These are phyloP conservation scores for Baorangia bicolor DNA, from an alignment of 768 basidiomycete genomes.

Conservation along the genomic window DNA sequence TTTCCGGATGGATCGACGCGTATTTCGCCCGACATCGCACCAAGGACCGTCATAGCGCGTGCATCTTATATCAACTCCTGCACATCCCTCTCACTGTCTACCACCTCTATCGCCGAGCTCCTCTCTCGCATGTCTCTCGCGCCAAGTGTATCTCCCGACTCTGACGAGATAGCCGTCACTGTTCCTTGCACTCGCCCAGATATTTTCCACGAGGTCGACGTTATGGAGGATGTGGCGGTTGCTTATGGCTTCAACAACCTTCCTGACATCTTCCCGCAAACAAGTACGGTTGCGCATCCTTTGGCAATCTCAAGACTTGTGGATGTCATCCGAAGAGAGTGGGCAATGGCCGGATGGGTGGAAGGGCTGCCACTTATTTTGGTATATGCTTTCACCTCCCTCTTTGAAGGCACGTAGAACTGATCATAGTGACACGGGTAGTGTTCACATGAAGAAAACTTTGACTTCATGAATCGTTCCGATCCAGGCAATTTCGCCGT, in stretches of 20 bases:
- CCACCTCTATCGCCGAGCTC: conserved; percentile 65
- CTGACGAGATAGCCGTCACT: conserved; percentile 70
- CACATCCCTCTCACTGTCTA: conserved; percentile 75
- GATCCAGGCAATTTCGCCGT: conserved; percentile 84
- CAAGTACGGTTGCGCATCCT: conserved; percentile 93
- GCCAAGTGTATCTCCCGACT: conserved; percentile 42
- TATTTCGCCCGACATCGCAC: conserved; percentile 80
- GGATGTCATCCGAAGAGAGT: conserved; percentile 86
- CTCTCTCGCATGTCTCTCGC: conserved; percentile 84
- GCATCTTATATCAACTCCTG: conserved; percentile 95
- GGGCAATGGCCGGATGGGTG: conserved; percentile 94
- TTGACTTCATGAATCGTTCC: conserved; percentile 82
- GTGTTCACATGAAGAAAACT: conserved; percentile 99
- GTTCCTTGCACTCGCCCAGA: conserved; percentile 97
- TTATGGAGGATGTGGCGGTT: conserved; percentile 97
- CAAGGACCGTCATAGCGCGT: conserved; percentile 68
- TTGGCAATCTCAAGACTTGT: conserved; percentile 85
- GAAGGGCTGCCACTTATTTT: conserved; percentile 94
- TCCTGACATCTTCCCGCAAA: conserved; percentile 86
- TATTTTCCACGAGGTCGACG: conserved; percentile 96
- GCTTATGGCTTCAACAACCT: conserved; percentile 98
- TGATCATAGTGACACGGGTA: conserved; percentile 32
- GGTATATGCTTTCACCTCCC: conserved; percentile 40
- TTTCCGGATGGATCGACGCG: conserved; percentile 72
- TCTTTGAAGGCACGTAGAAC: neutral